These are phyloP conservation scores for Leishmania aethiopica DNA, from an alignment of 208 protist species.

Conservation along the genomic window DNA sequence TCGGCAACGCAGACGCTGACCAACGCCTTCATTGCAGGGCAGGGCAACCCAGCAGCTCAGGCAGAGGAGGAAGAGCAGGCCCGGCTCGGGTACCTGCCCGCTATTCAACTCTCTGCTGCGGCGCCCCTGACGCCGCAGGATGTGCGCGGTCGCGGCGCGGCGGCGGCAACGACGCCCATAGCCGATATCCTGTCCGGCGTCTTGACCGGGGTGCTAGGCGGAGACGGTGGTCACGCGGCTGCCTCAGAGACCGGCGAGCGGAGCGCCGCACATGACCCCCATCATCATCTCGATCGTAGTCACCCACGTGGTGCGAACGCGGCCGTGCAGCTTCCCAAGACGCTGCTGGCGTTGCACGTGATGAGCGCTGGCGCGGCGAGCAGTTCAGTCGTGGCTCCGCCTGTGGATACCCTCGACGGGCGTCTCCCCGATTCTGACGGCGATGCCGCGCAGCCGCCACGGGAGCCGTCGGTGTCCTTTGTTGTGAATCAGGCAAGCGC, in stretches of 20 bases:
- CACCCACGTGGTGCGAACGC: neutral
- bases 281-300: neutral
- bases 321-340: constrained; percentile 14
- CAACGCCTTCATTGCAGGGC: neutral
- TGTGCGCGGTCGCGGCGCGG: neutral
- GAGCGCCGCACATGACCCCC: neutral
- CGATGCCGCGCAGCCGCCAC: neutral
- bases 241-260: neutral
- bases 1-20: neutral
- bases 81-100: neutral
- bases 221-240: neutral
- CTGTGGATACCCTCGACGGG: neutral
- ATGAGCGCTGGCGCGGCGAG: constrained; percentile 5
- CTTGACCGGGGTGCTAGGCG: neutral
- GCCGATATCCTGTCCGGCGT: neutral
- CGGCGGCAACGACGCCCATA: neutral
- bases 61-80: neutral
- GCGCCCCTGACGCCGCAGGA: neutral
- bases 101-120: neutral
- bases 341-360: constrained; percentile 23
- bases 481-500: neutral
- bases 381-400: neutral
- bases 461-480: neutral
- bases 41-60: neutral
- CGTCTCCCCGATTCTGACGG: neutral